Evolutionary conservation across 225 moss, liverwort and hornwort species (phyloP).

Genomic region (Lunularia cruciata): DNA sequence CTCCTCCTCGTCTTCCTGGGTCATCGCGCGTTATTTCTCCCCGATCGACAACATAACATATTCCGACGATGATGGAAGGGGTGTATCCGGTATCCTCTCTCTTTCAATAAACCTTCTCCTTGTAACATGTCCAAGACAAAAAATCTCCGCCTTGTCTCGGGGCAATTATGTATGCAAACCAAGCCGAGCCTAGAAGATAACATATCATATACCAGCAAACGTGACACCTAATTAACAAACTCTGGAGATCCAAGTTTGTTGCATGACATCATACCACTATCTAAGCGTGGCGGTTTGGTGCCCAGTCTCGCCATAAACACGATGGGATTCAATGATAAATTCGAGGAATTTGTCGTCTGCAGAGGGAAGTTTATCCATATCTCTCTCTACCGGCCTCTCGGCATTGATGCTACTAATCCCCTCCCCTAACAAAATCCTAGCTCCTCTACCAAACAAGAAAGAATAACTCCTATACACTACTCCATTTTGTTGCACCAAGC

Average conservation of each 20-base stretch:
- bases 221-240: not conserved
- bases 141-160: not conserved
- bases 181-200: not conserved
- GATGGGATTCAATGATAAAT: not conserved
- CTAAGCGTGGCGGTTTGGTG: slow-evolving; percentile 2
- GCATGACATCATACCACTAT: slow-evolving; percentile 7
- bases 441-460: too few species aligned
- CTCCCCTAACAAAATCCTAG: not conserved
- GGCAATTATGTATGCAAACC: not conserved
- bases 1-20: too few species aligned
- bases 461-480: too few species aligned
- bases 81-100: too few species aligned
- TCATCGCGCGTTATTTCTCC: too few species aligned
- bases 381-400: slow-evolving; percentile 5
- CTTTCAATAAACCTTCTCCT: too few species aligned
- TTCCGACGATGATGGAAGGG: too few species aligned
- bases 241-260: not conserved
- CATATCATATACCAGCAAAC: not conserved
- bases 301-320: not conserved
- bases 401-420: slow-evolving; percentile 2
- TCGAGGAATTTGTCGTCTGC: slow-evolving; percentile 1
- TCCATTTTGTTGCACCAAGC: too few species aligned
- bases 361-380: not conserved
- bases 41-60: too few species aligned
- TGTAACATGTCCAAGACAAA: too few species aligned